A percentile compares a stretch with the other conserved stretches of the same genome.
phyloP scores from a whole-genome alignment of 2,329 filamentous ascomycete species.

The Ceratocystiopsis minuta region DNA sequence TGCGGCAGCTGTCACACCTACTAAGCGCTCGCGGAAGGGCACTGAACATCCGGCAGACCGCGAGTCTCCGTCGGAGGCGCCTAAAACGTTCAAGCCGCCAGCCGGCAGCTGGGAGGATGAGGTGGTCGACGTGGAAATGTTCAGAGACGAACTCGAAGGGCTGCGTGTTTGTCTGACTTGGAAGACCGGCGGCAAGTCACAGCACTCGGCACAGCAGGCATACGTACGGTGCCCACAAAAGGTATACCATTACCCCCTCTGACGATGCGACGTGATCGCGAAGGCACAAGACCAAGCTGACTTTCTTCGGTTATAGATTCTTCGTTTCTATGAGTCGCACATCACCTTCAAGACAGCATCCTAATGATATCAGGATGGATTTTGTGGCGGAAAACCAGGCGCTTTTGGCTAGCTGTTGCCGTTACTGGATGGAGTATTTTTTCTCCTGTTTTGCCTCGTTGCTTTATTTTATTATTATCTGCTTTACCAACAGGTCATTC shows the following conservation, averaged over 20 bases:
- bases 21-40: conserved; percentile 30
- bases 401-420: conserved; percentile 1
- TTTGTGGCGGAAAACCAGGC: neutral
- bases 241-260: conserved; percentile 22
- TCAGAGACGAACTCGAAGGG: conserved; percentile 44
- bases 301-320: conserved; percentile 24
- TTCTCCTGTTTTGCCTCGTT: too few relatives aligned
- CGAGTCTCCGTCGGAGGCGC: conserved; percentile 26
- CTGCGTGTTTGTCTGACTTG: conserved; percentile 55
- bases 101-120: conserved; percentile 62
- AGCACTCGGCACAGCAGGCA: conserved; percentile 49
- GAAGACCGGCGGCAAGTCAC: conserved; percentile 56
- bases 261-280: neutral
- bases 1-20: conserved; percentile 14
- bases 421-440: too few relatives aligned
- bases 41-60: conserved; percentile 30
- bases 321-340: conserved; percentile 40
- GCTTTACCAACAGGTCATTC: too few relatives aligned
- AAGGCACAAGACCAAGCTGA: neutral
- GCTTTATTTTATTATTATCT: too few relatives aligned
- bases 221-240: conserved; percentile 66
- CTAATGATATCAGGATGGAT: neutral
- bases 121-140: conserved; percentile 51
- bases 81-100: conserved; percentile 44
- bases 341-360: conserved; percentile 20